These are phyloP conservation scores for Austropuccinia psidii DNA, from an alignment of 1,284 basidiomycete genomes.

Conservation along the genomic window DNA sequence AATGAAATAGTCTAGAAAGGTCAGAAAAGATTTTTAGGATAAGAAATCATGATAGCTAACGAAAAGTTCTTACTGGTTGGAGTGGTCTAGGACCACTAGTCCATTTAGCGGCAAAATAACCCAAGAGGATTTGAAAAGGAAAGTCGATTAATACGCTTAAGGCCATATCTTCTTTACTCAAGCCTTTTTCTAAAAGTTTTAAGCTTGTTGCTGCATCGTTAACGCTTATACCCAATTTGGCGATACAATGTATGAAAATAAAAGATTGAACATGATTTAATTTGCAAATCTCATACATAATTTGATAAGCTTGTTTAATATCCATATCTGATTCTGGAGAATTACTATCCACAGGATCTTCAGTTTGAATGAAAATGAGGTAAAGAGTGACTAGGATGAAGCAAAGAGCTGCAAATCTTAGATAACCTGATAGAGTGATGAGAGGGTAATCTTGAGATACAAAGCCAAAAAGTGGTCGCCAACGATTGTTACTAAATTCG, in stretches of 20 bases:
- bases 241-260: slow-evolving; percentile 76
- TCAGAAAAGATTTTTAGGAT: background rate
- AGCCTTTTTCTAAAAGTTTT: slow-evolving; percentile 94
- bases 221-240: slow-evolving; percentile 92
- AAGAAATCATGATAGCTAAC: background rate
- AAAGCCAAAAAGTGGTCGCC: slow-evolving; percentile 16
- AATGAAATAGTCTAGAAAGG: slow-evolving; percentile 56
- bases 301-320: slow-evolving; percentile 79
- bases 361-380: slow-evolving; percentile 72
- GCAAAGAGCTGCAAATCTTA: slow-evolving; percentile 74
- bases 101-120: slow-evolving; percentile 94
- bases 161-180: slow-evolving; percentile 90
- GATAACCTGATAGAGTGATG: slow-evolving; percentile 70
- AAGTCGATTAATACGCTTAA: slow-evolving; percentile 94
- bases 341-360: slow-evolving; percentile 60
- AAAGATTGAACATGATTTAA: slow-evolving; percentile 90
- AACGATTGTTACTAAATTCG: slow-evolving; percentile 63
- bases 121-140: slow-evolving; percentile 91
- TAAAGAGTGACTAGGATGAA: slow-evolving; percentile 79
- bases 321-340: slow-evolving; percentile 74
- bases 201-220: slow-evolving; percentile 87
- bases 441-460: slow-evolving; percentile 62
- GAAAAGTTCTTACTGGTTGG: slow-evolving; percentile 43
- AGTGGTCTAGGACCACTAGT: slow-evolving; percentile 48
- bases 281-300: slow-evolving; percentile 88